Percentiles rank a stretch among this genome's conserved stretches.
Evolutionary conservation across 2,329 filamentous ascomycete genomes (phyloP).

Genomic region (Claviceps fusiformis): DNA sequence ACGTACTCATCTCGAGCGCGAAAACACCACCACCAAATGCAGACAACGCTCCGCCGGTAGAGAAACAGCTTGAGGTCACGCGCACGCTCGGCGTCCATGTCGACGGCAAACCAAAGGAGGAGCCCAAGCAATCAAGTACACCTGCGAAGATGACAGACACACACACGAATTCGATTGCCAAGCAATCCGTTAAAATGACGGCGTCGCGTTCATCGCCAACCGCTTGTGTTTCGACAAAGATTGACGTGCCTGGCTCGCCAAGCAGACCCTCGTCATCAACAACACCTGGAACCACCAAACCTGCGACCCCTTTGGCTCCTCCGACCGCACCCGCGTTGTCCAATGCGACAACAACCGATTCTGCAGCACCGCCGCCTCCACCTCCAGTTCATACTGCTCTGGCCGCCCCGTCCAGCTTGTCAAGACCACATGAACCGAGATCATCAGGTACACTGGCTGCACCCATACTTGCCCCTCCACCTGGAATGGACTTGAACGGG

Average conservation of each 20-base stretch:
- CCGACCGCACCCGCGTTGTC: slow-evolving; percentile 8
- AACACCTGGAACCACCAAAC: not conserved
- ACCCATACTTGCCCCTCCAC: slow-evolving; percentile 24
- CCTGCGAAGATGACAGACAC: not conserved
- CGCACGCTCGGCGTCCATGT: not conserved
- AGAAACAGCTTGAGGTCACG: not conserved
- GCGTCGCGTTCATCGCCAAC: not conserved
- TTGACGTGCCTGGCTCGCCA: not conserved
- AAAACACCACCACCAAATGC: not conserved
- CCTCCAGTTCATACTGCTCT: slow-evolving; percentile 5
- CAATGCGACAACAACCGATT: slow-evolving; percentile 6
- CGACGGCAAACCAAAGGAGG: not conserved
- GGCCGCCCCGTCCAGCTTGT: slow-evolving; percentile 11
- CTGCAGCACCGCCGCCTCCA: slow-evolving; percentile 10
- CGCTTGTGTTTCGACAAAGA: not conserved
- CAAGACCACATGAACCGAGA: slow-evolving; percentile 14
- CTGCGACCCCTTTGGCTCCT: slow-evolving; percentile 9
- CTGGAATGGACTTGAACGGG: slow-evolving; percentile 15
- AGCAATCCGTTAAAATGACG: not conserved
- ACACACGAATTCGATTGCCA: not conserved
- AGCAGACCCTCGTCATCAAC: not conserved
- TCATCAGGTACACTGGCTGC: slow-evolving; percentile 23
- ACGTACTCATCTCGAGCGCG: not conserved
- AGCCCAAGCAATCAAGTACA: not conserved
- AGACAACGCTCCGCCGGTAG: not conserved